Conservation (phyloP, 1,139 yeast species). For the Geotrichum aggregatum region DNA sequence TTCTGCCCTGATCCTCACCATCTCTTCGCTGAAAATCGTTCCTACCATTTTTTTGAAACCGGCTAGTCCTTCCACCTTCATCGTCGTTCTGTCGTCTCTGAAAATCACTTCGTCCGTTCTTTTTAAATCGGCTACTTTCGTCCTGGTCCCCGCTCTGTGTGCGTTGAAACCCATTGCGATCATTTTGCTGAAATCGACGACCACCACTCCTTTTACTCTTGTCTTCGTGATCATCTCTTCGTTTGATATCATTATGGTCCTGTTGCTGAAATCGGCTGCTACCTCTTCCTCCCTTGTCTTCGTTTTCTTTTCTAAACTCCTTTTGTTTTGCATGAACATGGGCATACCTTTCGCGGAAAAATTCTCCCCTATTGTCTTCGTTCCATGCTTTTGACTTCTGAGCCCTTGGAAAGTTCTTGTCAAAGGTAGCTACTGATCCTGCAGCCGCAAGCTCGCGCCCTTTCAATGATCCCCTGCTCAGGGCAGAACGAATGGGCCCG, state of each 20-base stretch:
- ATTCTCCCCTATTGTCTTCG: slow-evolving; percentile 50
- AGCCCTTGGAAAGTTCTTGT: slow-evolving; percentile 45
- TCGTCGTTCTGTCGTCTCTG: not conserved
- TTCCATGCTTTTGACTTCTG: slow-evolving; percentile 55
- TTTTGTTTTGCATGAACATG: slow-evolving; percentile 49
- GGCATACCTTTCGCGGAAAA: slow-evolving; percentile 53
- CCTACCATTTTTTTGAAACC: not conserved
- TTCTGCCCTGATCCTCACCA: not conserved
- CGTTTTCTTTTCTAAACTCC: not conserved
- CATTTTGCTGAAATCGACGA: too few relatives aligned
- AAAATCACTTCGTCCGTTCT: too few relatives aligned
- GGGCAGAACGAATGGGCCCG: slow-evolving; percentile 9
- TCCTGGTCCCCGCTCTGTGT: too few relatives aligned
- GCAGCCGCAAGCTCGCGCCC: slow-evolving; percentile 15
- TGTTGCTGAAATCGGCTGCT: too few relatives aligned
- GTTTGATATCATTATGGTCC: too few relatives aligned
- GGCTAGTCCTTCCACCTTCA: slow-evolving; percentile 10
- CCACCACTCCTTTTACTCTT: too few relatives aligned
- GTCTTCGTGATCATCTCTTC: not conserved
- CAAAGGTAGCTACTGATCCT: slow-evolving; percentile 33
- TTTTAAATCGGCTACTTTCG: slow-evolving; percentile 7
- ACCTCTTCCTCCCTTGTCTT: not conserved
- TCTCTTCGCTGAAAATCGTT: not conserved
- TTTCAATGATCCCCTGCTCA: slow-evolving; percentile 6
- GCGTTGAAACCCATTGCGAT: too few relatives aligned